These are phyloP conservation scores for Daldinia caldariorum DNA, from an alignment of 495 filamentous ascomycete species.

Conservation along the genomic window DNA sequence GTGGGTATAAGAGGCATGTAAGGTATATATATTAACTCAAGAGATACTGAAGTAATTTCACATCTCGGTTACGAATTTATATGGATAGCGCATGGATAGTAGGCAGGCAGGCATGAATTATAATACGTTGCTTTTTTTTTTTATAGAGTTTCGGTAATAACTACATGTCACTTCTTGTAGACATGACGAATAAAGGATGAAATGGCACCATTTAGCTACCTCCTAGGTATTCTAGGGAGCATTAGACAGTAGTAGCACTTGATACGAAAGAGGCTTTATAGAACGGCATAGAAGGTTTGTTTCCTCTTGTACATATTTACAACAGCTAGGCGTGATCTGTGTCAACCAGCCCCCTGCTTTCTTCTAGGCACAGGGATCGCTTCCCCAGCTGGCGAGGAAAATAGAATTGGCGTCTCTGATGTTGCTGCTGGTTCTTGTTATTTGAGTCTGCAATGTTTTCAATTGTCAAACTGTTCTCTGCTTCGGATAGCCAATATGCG, in stretches of 20 bases:
- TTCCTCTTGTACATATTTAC: conserved; percentile 51
- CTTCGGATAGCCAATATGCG: conserved; percentile 38
- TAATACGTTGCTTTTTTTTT: no score
- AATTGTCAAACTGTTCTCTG: conserved; percentile 33
- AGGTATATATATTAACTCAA: neutral
- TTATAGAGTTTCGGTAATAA: no score
- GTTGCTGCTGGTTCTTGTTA: conserved; percentile 1
- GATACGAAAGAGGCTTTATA: conserved; percentile 11
- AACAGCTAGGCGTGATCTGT: conserved; percentile 28
- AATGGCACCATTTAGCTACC: neutral
- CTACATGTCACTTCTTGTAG: no score
- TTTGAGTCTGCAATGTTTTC: conserved; percentile 28
- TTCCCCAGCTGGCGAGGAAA: conserved; percentile 9
- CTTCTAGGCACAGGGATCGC: conserved; percentile 16
- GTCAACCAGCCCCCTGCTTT: conserved; percentile 15
- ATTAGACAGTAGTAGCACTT: neutral
- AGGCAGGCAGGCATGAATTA: neutral
- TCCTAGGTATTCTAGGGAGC: neutral
- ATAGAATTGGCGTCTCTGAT: conserved; percentile 10
- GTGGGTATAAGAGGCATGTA: neutral
- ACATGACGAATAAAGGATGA: neutral
- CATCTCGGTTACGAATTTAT: conserved; percentile 7
- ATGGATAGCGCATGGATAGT: neutral
- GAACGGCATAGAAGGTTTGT: conserved; percentile 40
- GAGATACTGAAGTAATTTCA: neutral